Conservation (phyloP, 805 yeast species). For the Nakazawaea anatomiae region DNA sequence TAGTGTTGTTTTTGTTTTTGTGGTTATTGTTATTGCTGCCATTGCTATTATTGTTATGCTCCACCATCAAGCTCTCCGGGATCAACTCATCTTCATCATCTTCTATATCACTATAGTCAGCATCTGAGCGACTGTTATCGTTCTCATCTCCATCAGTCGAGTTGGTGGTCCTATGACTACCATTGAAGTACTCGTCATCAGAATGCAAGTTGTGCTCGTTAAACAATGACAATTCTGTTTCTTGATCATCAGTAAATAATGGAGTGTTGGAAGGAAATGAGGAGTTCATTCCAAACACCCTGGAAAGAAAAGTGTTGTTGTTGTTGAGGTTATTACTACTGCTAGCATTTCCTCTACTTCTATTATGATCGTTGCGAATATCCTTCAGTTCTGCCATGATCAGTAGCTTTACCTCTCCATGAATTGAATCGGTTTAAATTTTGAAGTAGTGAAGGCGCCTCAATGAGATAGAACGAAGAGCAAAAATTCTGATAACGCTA, state of each 20-base stretch:
- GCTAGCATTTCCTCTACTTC: too few species aligned
- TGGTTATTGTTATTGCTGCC: background rate
- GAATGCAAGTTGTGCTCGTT: background rate
- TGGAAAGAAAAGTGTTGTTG: constrained; percentile 53
- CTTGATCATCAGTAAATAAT: constrained; percentile 17
- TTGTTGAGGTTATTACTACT: constrained; percentile 10
- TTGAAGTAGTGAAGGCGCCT: too few species aligned
- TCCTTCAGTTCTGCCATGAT: background rate
- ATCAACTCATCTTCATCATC: constrained; percentile 19
- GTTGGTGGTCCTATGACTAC: background rate
- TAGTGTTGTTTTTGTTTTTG: background rate
- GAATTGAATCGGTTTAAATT: too few species aligned
- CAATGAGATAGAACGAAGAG: too few species aligned
- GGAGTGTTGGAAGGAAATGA: constrained; percentile 20
- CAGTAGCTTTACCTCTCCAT: background rate
- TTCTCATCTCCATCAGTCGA: background rate
- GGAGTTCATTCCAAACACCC: constrained; percentile 51
- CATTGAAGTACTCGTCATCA: constrained; percentile 5
- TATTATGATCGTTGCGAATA: background rate
- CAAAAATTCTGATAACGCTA: background rate
- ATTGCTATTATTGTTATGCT: constrained; percentile 4
- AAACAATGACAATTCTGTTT: constrained; percentile 16
- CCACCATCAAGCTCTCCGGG: constrained; percentile 23
- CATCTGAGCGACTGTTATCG: background rate
- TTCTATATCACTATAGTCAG: background rate